Percentiles rank a stretch among this genome's conserved stretches.
phyloP scores from a whole-genome alignment of 1,284 basidiomycete genomes.

The Cutaneotrichosporon cyanovorans region DNA sequence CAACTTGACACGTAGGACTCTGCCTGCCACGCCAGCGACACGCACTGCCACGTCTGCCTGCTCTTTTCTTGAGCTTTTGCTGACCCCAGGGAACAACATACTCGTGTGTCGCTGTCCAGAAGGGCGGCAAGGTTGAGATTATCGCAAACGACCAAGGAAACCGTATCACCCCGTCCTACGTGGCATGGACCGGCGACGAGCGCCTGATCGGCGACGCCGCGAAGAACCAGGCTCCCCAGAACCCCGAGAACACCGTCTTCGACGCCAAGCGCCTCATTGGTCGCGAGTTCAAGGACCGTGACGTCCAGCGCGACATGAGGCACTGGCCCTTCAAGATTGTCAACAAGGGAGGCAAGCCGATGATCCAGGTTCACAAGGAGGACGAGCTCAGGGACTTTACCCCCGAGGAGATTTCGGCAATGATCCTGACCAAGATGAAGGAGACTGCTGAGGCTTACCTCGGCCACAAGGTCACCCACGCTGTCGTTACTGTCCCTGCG shows the following conservation, averaged over 20 bases:
- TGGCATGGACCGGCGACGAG: slow-evolving; percentile 66
- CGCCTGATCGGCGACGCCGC: slow-evolving; percentile 79
- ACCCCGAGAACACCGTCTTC: slow-evolving; percentile 91
- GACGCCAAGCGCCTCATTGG: slow-evolving; percentile 94
- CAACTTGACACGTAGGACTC: no score
- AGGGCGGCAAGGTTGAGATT: slow-evolving; percentile 87
- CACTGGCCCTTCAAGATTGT: slow-evolving; percentile 69
- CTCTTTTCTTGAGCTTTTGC: no score
- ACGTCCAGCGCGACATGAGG: slow-evolving; percentile 71
- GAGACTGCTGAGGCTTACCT: slow-evolving; percentile 97
- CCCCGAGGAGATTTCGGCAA: slow-evolving; percentile 94
- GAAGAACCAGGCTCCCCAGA: slow-evolving; percentile 73
- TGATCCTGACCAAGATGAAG: slow-evolving; percentile 97
- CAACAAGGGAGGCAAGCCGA: slow-evolving; percentile 76
- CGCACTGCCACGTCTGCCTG: no score
- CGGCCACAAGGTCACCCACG: slow-evolving; percentile 71
- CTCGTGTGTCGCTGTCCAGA: slow-evolving; percentile 63
- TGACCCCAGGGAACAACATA: slow-evolving; percentile 50
- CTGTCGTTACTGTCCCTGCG: slow-evolving; percentile 64
- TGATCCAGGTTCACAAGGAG: slow-evolving; percentile 77
- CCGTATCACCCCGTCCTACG: slow-evolving; percentile 94
- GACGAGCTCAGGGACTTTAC: slow-evolving; percentile 80
- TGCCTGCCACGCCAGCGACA: no score
- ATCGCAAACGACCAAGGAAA: slow-evolving; percentile 97
- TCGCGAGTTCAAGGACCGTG: slow-evolving; percentile 52